Evolutionary conservation across 1,284 basidiomycete species (phyloP).

Genomic region (Naganishia cerealis): DNA sequence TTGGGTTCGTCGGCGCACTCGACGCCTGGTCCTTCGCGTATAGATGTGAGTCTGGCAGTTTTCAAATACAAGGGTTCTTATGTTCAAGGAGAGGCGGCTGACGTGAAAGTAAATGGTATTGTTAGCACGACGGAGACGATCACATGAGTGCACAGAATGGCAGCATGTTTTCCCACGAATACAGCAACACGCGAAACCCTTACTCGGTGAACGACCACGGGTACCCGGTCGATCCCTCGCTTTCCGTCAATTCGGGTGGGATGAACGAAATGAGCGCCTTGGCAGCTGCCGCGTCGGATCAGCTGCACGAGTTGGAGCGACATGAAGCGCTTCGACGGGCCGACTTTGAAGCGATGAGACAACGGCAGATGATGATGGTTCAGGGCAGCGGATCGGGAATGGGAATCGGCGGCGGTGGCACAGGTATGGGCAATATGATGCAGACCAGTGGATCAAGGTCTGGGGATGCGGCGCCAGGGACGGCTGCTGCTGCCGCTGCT

Average conservation of each 20-base stretch:
- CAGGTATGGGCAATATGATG: slow-evolving; percentile 4
- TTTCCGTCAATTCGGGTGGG: slow-evolving; percentile 50
- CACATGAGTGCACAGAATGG: slow-evolving; percentile 36
- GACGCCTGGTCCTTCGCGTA: slow-evolving; percentile 41
- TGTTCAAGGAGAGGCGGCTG: slow-evolving; percentile 8
- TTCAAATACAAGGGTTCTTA: neutral
- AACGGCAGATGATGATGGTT: slow-evolving; percentile 54
- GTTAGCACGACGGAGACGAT: slow-evolving; percentile 44
- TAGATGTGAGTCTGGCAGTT: slow-evolving; percentile 42
- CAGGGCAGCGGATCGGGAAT: neutral
- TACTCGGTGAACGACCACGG: slow-evolving; percentile 31
- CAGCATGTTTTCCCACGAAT: slow-evolving; percentile 31
- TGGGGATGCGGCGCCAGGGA: slow-evolving; percentile 7
- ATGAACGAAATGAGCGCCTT: slow-evolving; percentile 63
- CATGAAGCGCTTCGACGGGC: slow-evolving; percentile 77
- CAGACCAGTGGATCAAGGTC: slow-evolving; percentile 15
- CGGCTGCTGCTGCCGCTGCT: slow-evolving; percentile 14
- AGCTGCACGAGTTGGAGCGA: slow-evolving; percentile 80
- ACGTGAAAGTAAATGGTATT: slow-evolving; percentile 1
- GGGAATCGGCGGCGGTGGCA: neutral
- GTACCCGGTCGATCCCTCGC: slow-evolving; percentile 41
- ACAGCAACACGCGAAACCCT: slow-evolving; percentile 37
- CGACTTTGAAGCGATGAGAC: slow-evolving; percentile 73
- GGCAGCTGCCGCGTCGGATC: slow-evolving; percentile 78
- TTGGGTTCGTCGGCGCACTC: slow-evolving; percentile 24